Percentiles rank a stretch among this genome's conserved stretches.
phyloP scores from a whole-genome alignment of 257 asterid genomes.

The Salvia rosmarinus region DNA sequence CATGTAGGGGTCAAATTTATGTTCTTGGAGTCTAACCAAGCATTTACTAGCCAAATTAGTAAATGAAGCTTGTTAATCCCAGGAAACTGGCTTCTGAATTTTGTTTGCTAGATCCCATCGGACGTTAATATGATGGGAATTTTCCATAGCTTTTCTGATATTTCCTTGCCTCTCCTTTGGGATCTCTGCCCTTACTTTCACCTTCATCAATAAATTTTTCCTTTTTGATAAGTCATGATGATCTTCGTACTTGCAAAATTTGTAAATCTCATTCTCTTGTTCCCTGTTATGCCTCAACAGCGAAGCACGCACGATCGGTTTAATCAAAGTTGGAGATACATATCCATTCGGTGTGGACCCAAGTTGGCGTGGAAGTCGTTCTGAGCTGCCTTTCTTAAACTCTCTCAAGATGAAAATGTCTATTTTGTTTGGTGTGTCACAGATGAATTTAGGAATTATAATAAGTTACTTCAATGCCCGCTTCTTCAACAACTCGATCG shows the following conservation, averaged over 20 bases:
- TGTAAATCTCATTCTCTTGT: constrained; percentile 30
- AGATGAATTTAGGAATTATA: constrained; percentile 94
- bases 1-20: constrained; percentile 4
- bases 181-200: constrained; percentile 16
- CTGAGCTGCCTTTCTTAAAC: constrained; percentile 96
- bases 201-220: neutral
- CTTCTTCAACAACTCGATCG: constrained; percentile 66
- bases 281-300: constrained; percentile 49
- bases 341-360: constrained; percentile 99
- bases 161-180: constrained; percentile 9
- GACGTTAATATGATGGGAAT: neutral
- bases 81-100: neutral
- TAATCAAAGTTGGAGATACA: constrained; percentile 68
- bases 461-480: constrained; percentile 91
- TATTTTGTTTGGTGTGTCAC: constrained; percentile 84
- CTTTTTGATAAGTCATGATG: neutral
- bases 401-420: constrained; percentile 99
- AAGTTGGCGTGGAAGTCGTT: constrained; percentile 98
- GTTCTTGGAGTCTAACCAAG: neutral
- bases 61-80: constrained; percentile 17
- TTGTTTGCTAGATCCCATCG: constrained; percentile 10
- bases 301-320: constrained; percentile 72
- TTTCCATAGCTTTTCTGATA: constrained; percentile 5
- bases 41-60: neutral
- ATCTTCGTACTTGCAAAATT: neutral